Evolutionary conservation across 106 monocot species (phyloP).

Genomic region (Dendrobium officinale): DNA sequence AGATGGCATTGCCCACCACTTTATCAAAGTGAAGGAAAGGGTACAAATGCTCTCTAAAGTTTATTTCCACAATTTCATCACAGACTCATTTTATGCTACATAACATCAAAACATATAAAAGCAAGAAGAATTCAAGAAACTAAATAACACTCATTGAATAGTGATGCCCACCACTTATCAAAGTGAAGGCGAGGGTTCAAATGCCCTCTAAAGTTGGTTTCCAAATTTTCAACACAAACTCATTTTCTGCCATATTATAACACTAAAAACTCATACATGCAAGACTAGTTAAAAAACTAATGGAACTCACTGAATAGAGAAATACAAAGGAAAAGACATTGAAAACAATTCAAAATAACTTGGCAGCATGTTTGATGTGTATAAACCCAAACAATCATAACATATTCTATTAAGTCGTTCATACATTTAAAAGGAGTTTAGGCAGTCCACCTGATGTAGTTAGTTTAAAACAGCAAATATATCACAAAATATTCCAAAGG

Average conservation of each 20-base stretch:
- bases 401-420: not conserved
- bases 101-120: not conserved
- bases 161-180: not conserved
- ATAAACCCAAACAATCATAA: not conserved
- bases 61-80: not conserved
- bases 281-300: not conserved
- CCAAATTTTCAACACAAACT: not conserved
- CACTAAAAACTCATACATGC: not conserved
- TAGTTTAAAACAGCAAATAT: not conserved
- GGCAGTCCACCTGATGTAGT: not conserved
- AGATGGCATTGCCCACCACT: not conserved
- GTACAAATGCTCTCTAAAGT: not conserved
- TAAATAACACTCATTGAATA: not conserved
- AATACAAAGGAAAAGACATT: not conserved
- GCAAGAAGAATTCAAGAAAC: not conserved
- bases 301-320: not conserved
- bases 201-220: not conserved
- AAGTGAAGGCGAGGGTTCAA: not conserved
- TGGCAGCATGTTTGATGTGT: not conserved
- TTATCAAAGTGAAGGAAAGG: not conserved
- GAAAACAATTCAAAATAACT: not conserved
- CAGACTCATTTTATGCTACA: not conserved
- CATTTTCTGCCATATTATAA: not conserved
- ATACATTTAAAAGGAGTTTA: not conserved
- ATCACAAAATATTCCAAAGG: not conserved